Evolutionary conservation across 495 filamentous ascomycete genomes (phyloP).

Genomic region (Margaritispora aquatica): DNA sequence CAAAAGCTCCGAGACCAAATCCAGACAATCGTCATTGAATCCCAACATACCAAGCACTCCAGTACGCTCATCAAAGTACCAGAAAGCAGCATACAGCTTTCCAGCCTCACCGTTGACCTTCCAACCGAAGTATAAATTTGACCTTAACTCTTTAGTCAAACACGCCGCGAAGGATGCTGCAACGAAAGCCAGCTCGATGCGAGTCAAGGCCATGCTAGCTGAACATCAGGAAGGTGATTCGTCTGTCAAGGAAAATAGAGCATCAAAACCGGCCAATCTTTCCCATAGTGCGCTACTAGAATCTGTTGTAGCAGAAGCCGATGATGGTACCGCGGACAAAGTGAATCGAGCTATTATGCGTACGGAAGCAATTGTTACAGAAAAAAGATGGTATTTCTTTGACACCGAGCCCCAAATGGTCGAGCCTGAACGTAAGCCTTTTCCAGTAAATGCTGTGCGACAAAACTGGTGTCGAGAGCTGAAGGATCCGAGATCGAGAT

Average conservation of each 20-base stretch:
- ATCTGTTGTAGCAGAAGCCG: constrained; percentile 24
- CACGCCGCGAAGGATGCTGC: constrained; percentile 51
- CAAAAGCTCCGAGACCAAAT: constrained; percentile 36
- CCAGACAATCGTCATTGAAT: constrained; percentile 34
- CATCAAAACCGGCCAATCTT: background rate
- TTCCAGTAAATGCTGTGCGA: constrained; percentile 26
- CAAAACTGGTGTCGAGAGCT: constrained; percentile 33
- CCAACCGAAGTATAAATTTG: constrained; percentile 57
- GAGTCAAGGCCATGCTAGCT: constrained; percentile 39
- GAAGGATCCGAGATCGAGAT: constrained; percentile 42
- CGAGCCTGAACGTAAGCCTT: constrained; percentile 21
- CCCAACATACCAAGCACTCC: constrained; percentile 21
- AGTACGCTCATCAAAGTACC: constrained; percentile 22
- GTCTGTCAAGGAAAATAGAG: background rate
- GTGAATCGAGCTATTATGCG: constrained; percentile 65
- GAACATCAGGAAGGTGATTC: constrained; percentile 25
- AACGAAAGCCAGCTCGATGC: constrained; percentile 50
- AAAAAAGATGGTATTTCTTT: constrained; percentile 59
- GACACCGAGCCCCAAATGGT: constrained; percentile 37
- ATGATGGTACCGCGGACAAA: constrained; percentile 41
- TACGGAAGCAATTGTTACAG: constrained; percentile 60
- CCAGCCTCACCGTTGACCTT: constrained; percentile 35
- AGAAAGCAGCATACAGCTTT: background rate
- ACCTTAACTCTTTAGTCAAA: constrained; percentile 58
- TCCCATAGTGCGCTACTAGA: constrained; percentile 12